Conservation (phyloP, 177 flowering plant species). For the Vitis hybrid region DNA sequence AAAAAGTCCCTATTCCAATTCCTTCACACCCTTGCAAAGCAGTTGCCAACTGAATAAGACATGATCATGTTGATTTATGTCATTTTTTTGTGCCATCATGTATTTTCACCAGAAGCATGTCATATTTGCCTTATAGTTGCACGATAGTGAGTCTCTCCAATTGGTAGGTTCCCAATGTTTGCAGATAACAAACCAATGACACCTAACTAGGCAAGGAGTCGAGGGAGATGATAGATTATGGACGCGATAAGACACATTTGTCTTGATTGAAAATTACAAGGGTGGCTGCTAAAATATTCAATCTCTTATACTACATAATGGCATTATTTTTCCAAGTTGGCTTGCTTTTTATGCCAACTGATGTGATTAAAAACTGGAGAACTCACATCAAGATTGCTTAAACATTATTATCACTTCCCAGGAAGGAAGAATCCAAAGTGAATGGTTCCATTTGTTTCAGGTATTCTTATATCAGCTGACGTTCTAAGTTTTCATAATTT, state of each 20-base stretch:
- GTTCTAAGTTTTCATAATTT: not conserved
- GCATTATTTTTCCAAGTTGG: not conserved
- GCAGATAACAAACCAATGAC: no score
- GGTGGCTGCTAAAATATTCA: constrained; percentile 3
- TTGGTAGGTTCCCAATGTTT: no score
- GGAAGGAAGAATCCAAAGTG: not conserved
- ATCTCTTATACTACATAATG: constrained; percentile 8
- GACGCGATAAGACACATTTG: not conserved
- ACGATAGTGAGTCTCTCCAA: not conserved
- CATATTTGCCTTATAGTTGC: not conserved
- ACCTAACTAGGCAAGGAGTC: no score
- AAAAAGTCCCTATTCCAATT: constrained; percentile 59
- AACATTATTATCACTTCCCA: constrained; percentile 12
- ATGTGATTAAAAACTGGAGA: constrained; percentile 12
- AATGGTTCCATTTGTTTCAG: constrained; percentile 5
- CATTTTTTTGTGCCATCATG: constrained; percentile 1
- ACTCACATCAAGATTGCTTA: constrained; percentile 11
- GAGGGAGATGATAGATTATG: no score
- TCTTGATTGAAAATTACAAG: constrained; percentile 8
- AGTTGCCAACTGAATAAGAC: constrained; percentile 28
- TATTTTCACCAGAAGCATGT: not conserved
- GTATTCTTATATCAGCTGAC: constrained; percentile 6
- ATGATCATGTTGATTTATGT: not conserved
- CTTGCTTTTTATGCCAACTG: constrained; percentile 16
- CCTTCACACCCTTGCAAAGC: constrained; percentile 54